Conservation (phyloP, 257 asterid genomes). For the Lycium ferocissimum region DNA sequence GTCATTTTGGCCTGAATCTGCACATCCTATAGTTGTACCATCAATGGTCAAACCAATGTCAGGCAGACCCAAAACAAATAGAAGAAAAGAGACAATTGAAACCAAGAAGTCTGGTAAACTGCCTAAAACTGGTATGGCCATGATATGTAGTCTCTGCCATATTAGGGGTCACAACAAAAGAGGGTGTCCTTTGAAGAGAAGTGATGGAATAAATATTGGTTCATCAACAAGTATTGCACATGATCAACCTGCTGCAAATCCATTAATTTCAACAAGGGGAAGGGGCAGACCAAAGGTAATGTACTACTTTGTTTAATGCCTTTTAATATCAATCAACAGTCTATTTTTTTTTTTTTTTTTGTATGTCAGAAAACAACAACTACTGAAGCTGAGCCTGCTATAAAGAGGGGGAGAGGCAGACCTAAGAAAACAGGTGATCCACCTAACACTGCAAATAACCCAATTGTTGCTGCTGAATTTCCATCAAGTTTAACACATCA, state of each 20-base stretch:
- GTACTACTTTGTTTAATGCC: not conserved
- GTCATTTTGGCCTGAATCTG: not conserved
- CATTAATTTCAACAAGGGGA: not conserved
- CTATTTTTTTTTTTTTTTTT: too few relatives aligned
- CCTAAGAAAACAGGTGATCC: not conserved
- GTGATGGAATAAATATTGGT: not conserved
- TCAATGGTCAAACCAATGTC: too few relatives aligned
- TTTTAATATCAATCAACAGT: not conserved
- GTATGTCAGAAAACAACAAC: too few relatives aligned
- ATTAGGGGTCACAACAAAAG: not conserved
- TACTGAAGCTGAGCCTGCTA: not conserved
- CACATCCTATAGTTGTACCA: too few relatives aligned
- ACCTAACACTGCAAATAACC: too few relatives aligned
- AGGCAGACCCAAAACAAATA: too few relatives aligned
- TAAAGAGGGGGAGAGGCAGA: not conserved
- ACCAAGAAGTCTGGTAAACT: too few relatives aligned
- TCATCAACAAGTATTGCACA: not conserved
- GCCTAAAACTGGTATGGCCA: not conserved
- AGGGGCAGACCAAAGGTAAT: not conserved
- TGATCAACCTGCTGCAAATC: not conserved
- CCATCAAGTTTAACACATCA: too few relatives aligned
- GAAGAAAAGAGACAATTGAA: too few relatives aligned
- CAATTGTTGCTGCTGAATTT: too few relatives aligned
- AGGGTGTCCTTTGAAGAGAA: not conserved
- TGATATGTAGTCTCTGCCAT: not conserved